Evolutionary conservation across 805 yeast genomes (phyloP), one percentile per base, ranked within the genome.

Genomic region (Starmerella powellii): DNA sequence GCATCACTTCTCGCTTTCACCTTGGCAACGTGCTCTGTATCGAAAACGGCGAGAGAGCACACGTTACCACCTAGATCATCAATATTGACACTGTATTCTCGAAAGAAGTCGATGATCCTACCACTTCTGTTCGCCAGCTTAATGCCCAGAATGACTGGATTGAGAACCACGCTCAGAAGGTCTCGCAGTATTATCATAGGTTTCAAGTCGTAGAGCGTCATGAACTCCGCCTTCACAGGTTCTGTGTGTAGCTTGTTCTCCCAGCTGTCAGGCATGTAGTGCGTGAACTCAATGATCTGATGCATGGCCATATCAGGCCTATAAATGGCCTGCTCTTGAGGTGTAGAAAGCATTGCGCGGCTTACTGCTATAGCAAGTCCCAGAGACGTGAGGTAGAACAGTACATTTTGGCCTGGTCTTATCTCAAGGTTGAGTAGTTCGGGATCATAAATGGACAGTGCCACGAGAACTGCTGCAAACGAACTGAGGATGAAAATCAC

Each of bases 31-130:
- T 74, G 74, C 47, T 78, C 86, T 48, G 80, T 75, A 51, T 84
- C 80, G 62, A 91, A 91, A 78, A 84, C 83, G 2, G 97, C 97
- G 68, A 79, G 85, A 24, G 84, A 78, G 57, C 97, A 88, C 30
- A 91, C 94, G 56, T 87, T 80, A 6, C 54, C 54, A 0, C 98
- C 99, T 31, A 91, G 65, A 0, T 95, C 97, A 63, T 87, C 96
- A 37, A 87, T 84, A 58, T 88, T 91, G 11, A 86, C 78, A 11
- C 94, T 78, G 51, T 74, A 80, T 45, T 88, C 96, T 42, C 97
- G 65, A 60, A 88, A 84, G 56, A 91, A 91, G 56, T 91, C 97
- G 26, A 91, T 73, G 34, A 91, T 80, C 21, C 74, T 68, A 23
- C 81, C 87, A 12, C 88, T 67, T 20, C 76, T 70, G 38, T 71